phyloP scores from a whole-genome alignment of 495 filamentous ascomycete genomes.

The Neurospora pannonica region DNA sequence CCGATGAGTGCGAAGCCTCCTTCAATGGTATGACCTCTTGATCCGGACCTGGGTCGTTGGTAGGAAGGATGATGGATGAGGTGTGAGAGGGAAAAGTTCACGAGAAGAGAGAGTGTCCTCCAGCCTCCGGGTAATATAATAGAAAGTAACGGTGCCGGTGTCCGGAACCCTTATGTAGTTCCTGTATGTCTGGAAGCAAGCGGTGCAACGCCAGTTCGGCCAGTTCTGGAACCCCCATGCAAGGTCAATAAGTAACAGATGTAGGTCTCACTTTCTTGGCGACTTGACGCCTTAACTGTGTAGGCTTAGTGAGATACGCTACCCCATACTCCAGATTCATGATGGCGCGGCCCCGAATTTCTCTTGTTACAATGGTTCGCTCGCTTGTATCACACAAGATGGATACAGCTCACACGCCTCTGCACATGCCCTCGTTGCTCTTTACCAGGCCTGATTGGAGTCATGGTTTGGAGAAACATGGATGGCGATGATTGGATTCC shows the following conservation, averaged over 20 bases:
- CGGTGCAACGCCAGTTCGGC: not conserved
- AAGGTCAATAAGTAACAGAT: not conserved
- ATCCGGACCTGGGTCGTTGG: not conserved
- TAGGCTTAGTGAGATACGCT: not conserved
- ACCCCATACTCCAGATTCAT: not conserved
- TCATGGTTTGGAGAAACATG: not conserved
- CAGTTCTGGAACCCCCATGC: not conserved
- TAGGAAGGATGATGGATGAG: not conserved
- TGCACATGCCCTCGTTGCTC: not conserved
- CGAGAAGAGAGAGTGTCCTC: not conserved
- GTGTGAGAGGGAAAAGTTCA: not conserved
- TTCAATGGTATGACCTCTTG: not conserved
- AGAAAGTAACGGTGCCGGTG: not conserved
- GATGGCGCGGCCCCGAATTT: not conserved
- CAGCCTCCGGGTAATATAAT: not conserved
- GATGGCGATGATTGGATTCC: not conserved
- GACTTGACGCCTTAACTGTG: not conserved
- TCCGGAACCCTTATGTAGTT: not conserved
- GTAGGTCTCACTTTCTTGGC: not conserved
- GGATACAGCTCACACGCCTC: not conserved
- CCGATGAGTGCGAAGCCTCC: not conserved
- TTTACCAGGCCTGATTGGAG: slow-evolving; percentile 3
- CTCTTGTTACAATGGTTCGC: not conserved
- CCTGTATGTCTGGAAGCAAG: not conserved
- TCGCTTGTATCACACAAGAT: not conserved